These are phyloP conservation scores for Penicillium sp. DNA, from an alignment of 2,329 filamentous ascomycete genomes.

Conservation along the genomic window DNA sequence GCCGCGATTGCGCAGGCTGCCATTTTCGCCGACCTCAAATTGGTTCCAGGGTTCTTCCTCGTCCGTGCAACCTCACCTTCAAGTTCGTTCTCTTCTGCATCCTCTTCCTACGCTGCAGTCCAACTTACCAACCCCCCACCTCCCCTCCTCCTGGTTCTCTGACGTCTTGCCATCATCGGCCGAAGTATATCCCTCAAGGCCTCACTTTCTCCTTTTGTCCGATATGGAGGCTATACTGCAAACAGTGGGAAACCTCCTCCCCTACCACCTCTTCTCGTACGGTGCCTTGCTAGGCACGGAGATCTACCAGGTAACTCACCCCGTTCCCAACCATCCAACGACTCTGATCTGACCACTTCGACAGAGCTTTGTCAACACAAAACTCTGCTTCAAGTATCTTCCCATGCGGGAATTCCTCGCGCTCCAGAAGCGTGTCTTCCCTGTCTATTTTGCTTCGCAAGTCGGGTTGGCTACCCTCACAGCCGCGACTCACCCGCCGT, in stretches of 20 bases:
- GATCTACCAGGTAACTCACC: constrained; percentile 37
- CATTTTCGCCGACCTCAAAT: not conserved
- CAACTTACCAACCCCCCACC: no score
- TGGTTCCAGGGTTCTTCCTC: constrained; percentile 1
- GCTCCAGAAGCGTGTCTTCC: constrained; percentile 47
- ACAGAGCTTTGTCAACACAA: constrained; percentile 48
- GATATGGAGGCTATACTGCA: not conserved
- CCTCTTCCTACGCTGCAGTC: no score
- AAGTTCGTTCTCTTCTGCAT: no score
- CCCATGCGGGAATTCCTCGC: constrained; percentile 43
- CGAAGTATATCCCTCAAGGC: no score
- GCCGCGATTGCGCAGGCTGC: not conserved
- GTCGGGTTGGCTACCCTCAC: constrained; percentile 40
- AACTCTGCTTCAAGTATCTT: constrained; percentile 41
- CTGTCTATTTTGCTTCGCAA: constrained; percentile 45
- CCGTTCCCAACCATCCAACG: not conserved
- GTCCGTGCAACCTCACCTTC: not conserved
- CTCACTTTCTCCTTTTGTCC: no score
- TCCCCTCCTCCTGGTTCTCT: no score
- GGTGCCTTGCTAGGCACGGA: constrained; percentile 46
- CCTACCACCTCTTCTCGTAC: constrained; percentile 45
- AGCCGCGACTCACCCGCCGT: constrained; percentile 38
- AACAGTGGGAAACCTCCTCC: constrained; percentile 29
- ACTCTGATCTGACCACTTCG: not conserved
- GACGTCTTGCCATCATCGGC: no score